These are phyloP conservation scores for Oehlia diaphana DNA, from an alignment of 192 early-diverging fungal genomes.

Conservation along the genomic window DNA sequence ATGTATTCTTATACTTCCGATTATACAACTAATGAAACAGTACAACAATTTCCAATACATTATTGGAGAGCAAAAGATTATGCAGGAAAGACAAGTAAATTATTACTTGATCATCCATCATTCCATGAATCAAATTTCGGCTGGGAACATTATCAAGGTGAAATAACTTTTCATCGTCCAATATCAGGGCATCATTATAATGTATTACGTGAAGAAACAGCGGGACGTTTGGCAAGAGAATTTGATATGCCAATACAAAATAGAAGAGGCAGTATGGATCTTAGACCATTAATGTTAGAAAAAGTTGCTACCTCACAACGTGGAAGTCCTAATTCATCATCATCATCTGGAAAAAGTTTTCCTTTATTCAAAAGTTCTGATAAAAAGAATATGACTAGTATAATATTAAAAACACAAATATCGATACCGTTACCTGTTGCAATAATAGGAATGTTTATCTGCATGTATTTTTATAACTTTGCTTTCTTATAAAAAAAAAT, in stretches of 20 bases:
- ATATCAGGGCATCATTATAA: conserved; percentile 9
- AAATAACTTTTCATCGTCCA: not conserved
- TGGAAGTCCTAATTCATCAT: not conserved
- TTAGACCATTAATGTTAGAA: conserved; percentile 15
- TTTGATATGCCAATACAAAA: conserved; percentile 7
- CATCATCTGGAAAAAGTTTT: not conserved
- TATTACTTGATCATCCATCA: conserved; percentile 26
- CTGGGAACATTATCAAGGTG: conserved; percentile 17
- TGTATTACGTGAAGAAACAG: not conserved
- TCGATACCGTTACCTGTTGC: not conserved
- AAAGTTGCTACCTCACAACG: not conserved
- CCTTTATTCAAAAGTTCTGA: not conserved
- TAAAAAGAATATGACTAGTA: not conserved
- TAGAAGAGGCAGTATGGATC: conserved; percentile 2
- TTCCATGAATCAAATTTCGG: conserved; percentile 14
- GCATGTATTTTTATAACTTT: not conserved
- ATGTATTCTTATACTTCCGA: conserved; percentile 23
- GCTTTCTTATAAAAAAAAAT: not conserved
- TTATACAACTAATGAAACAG: not conserved
- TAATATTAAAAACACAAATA: not conserved
- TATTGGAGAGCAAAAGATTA: conserved; percentile 25
- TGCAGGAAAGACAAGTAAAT: conserved; percentile 6
- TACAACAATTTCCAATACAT: conserved; percentile 18
- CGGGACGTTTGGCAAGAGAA: not conserved
- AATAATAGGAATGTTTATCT: not conserved